Evolutionary conservation across 345 rosid species (phyloP).

Genomic region (Iberis pinnata): DNA sequence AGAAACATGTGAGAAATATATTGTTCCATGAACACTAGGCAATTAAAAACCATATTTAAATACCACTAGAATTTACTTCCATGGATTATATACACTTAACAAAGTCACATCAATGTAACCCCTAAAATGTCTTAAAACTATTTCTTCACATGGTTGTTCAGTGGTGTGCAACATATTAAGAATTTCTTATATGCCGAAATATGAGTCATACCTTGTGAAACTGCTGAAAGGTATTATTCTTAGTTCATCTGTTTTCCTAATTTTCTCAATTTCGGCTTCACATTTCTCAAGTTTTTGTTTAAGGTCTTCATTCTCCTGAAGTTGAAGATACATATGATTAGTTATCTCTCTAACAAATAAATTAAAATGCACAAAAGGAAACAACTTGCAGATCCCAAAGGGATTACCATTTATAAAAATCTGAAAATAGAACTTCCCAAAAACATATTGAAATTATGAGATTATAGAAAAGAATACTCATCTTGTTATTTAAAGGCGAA

Average conservation of each 20-base stretch:
- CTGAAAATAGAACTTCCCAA: neutral
- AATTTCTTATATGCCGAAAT: conserved; percentile 1
- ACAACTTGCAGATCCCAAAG: conserved; percentile 10
- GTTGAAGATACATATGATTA: conserved; percentile 20
- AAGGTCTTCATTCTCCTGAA: conserved; percentile 60
- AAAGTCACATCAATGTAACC: conserved; percentile 7
- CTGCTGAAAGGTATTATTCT: conserved; percentile 61
- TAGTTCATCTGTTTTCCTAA: conserved; percentile 62
- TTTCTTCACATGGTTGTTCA: neutral
- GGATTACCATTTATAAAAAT: neutral
- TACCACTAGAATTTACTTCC: neutral
- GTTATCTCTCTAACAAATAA: conserved; percentile 1
- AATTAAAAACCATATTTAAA: conserved; percentile 7
- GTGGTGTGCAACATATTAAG: neutral
- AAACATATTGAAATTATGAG: conserved; percentile 3
- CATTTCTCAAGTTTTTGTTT: conserved; percentile 61
- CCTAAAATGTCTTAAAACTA: conserved; percentile 1
- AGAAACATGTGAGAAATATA: conserved; percentile 8
- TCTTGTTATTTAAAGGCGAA: neutral
- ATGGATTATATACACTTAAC: conserved; percentile 7
- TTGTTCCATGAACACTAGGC: conserved; percentile 2
- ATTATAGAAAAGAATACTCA: neutral
- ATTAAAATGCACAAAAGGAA: neutral
- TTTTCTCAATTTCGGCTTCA: conserved; percentile 71
- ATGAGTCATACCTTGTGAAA: conserved; percentile 44